phyloP scores from a whole-genome alignment of 352 stramenopile genomes.

The Phytophthora chlamydospora region DNA sequence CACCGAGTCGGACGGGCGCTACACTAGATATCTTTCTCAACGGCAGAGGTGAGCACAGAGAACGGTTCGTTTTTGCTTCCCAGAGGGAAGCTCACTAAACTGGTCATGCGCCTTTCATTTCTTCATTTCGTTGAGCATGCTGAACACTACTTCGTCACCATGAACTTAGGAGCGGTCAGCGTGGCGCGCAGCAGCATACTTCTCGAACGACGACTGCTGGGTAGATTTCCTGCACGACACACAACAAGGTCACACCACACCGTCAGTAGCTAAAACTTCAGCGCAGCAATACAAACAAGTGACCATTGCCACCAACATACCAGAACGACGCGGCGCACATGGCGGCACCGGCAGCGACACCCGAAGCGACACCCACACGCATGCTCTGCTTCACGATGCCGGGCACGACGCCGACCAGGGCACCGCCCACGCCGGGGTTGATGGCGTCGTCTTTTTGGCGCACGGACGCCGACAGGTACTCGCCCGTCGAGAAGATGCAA shows the following conservation, averaged over 20 bases:
- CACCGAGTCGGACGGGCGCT: conserved; percentile 7
- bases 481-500: conserved; percentile 68
- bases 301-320: conserved; percentile 34
- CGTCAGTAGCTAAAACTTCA: conserved; percentile 3
- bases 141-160: conserved; percentile 9
- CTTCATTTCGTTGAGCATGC: conserved; percentile 18
- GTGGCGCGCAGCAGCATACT: conserved; percentile 60
- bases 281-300: neutral
- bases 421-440: conserved; percentile 73
- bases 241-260: neutral
- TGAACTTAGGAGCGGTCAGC: conserved; percentile 56
- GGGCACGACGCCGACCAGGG: conserved; percentile 68
- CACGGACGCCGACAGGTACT: conserved; percentile 68
- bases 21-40: conserved; percentile 1
- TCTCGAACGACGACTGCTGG: conserved; percentile 65
- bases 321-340: conserved; percentile 74
- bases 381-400: conserved; percentile 82
- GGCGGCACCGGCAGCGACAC: conserved; percentile 45
- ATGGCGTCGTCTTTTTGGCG: conserved; percentile 74
- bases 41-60: conserved; percentile 5
- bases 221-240: conserved; percentile 41
- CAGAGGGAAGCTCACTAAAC: conserved; percentile 10
- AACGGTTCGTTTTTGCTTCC: conserved; percentile 4
- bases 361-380: conserved; percentile 57
- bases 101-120: conserved; percentile 18